Conservation (phyloP, 768 basidiomycete species). For the Leccinum subtestaceum region DNA sequence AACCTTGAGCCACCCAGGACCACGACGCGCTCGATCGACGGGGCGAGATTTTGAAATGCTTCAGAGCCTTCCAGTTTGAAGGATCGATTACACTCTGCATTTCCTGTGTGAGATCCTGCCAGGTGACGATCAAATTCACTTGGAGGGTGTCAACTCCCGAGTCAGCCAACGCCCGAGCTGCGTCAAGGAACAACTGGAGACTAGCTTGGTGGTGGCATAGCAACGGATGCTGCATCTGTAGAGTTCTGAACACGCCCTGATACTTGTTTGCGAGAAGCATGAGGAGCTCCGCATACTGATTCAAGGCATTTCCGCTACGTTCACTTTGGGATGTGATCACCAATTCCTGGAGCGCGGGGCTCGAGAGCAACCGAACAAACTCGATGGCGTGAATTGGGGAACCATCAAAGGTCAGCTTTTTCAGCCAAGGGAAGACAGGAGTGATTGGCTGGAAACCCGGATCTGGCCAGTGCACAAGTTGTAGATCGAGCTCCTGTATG, state of each 20-base stretch:
- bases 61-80: constrained; percentile 17
- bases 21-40: constrained; percentile 10
- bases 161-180: constrained; percentile 14
- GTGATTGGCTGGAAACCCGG: constrained; percentile 13
- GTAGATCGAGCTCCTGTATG: constrained; percentile 23
- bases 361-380: constrained; percentile 21
- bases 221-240: constrained; percentile 20
- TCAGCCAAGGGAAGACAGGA: constrained; percentile 23
- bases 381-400: constrained; percentile 20
- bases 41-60: constrained; percentile 14
- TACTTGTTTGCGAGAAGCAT: constrained; percentile 24
- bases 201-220: constrained; percentile 13
- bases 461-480: constrained; percentile 24
- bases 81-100: constrained; percentile 22
- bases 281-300: constrained; percentile 18
- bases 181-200: constrained; percentile 16
- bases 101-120: constrained; percentile 16
- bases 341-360: constrained; percentile 17
- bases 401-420: constrained; percentile 21
- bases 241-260: constrained; percentile 17
- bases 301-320: constrained; percentile 7
- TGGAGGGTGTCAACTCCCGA: constrained; percentile 15
- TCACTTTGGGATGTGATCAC: constrained; percentile 17
- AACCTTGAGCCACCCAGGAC: constrained; percentile 15
- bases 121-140: constrained; percentile 17